Evolutionary conservation across 1,284 basidiomycete genomes (phyloP).

Genomic region (Kalmanozyma brasiliensis): DNA sequence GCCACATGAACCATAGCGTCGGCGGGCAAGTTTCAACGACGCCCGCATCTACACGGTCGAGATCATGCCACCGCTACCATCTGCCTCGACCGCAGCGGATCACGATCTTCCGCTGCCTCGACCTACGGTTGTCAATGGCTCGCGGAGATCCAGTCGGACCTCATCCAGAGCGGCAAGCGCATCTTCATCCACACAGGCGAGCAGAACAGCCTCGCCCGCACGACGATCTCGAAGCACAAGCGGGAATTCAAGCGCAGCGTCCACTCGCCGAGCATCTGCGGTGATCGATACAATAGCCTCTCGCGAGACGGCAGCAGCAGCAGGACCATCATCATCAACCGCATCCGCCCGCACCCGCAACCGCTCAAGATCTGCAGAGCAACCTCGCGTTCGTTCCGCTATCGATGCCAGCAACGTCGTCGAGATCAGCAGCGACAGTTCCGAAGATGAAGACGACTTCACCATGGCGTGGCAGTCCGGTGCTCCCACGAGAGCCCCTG

Average conservation of each 20-base stretch:
- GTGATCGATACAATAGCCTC: too few species aligned
- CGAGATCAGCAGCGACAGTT: constrained; percentile 47
- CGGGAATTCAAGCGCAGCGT: too few species aligned
- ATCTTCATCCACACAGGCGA: constrained; percentile 11
- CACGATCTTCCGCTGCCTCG: constrained; percentile 26
- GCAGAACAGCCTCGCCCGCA: background rate
- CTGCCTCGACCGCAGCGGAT: background rate
- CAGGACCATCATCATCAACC: too few species aligned
- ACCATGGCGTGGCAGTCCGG: constrained; percentile 4
- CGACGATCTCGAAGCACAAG: too few species aligned
- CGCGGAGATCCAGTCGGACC: constrained; percentile 22
- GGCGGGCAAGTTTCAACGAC: too few species aligned
- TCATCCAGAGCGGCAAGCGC: constrained; percentile 21
- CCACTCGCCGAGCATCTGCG: too few species aligned
- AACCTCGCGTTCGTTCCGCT: background rate
- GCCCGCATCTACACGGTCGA: too few species aligned
- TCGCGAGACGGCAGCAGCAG: too few species aligned
- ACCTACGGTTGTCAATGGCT: constrained; percentile 30
- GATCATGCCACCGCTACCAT: constrained; percentile 7
- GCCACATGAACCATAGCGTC: too few species aligned
- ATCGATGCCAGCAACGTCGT: constrained; percentile 13
- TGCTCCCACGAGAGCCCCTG: background rate
- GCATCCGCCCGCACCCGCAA: constrained; percentile 5
- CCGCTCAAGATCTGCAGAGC: background rate
- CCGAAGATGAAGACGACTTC: constrained; percentile 24